Evolutionary conservation across 1,284 basidiomycete species (phyloP).

Genomic region (Agroathelia rolfsii): DNA sequence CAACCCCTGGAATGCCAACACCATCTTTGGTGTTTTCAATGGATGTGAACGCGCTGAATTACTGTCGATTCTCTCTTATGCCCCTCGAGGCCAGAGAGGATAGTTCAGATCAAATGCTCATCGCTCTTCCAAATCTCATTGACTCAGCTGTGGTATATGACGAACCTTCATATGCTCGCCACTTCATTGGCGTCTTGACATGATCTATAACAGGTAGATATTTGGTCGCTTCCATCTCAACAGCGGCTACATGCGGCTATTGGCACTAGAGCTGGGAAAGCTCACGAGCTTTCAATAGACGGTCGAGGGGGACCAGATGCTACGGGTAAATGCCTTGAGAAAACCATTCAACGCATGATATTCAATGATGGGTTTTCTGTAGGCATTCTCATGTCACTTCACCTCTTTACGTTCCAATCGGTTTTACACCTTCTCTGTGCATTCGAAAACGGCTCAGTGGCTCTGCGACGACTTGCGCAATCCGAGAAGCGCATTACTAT

Average conservation of each 20-base stretch:
- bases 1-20: slow-evolving; percentile 33
- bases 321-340: slow-evolving; percentile 18
- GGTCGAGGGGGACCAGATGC: slow-evolving; percentile 35
- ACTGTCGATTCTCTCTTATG: slow-evolving; percentile 69
- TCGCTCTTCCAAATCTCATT: slow-evolving; percentile 79
- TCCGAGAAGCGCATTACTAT: slow-evolving; percentile 39
- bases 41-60: slow-evolving; percentile 85
- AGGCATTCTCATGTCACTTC: slow-evolving; percentile 84
- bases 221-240: slow-evolving; percentile 61
- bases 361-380: slow-evolving; percentile 3
- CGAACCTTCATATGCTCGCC: slow-evolving; percentile 3
- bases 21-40: slow-evolving; percentile 56
- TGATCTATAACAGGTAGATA: slow-evolving; percentile 49
- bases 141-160: slow-evolving; percentile 73
- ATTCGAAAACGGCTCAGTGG: slow-evolving; percentile 77
- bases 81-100: slow-evolving; percentile 13
- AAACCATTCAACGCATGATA: neutral
- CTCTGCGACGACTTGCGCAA: slow-evolving; percentile 43
- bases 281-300: slow-evolving; percentile 24
- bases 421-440: slow-evolving; percentile 55
- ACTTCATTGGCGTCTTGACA: slow-evolving; percentile 2
- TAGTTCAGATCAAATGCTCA: slow-evolving; percentile 30
- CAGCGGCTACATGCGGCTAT: slow-evolving; percentile 73
- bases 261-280: slow-evolving; percentile 37
- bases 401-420: slow-evolving; percentile 39